These are phyloP conservation scores for Carex scoparia DNA, from an alignment of 176 grass and related monocot species.

Conservation along the genomic window DNA sequence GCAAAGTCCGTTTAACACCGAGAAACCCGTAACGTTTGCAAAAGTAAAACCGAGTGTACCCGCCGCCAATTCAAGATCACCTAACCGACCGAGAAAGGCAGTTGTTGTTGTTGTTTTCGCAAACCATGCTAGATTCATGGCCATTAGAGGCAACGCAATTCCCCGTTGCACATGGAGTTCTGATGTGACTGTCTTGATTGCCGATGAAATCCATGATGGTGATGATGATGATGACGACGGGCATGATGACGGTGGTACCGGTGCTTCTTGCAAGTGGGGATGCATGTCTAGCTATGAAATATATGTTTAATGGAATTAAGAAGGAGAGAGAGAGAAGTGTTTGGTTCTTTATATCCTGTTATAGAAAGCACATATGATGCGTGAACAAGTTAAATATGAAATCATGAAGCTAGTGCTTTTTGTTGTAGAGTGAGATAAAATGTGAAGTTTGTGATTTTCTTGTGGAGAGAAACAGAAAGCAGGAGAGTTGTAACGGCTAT, in stretches of 20 bases:
- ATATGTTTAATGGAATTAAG: background rate
- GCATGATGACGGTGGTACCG: background rate
- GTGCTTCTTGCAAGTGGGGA: background rate
- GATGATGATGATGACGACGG: background rate
- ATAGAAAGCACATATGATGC: slow-evolving; percentile 10
- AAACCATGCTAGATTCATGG: slow-evolving; percentile 83
- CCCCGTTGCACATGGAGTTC: slow-evolving; percentile 61
- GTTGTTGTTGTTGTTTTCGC: slow-evolving; percentile 62
- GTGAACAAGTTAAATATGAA: slow-evolving; percentile 16
- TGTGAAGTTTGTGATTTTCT: slow-evolving; percentile 2
- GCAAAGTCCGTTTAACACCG: slow-evolving; percentile 66
- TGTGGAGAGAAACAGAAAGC: background rate
- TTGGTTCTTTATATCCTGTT: background rate
- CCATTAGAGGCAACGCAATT: slow-evolving; percentile 63
- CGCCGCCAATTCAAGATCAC: slow-evolving; percentile 61
- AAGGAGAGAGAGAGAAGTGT: background rate
- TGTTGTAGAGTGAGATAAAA: slow-evolving; percentile 2
- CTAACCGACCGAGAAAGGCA: slow-evolving; percentile 72
- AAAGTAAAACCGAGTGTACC: slow-evolving; percentile 83
- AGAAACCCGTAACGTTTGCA: slow-evolving; percentile 81
- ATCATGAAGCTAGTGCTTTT: background rate
- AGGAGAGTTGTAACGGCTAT: background rate
- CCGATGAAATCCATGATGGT: background rate
- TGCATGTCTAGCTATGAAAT: background rate
- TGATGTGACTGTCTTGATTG: slow-evolving; percentile 13